Evolutionary conservation across 441 rosid species (phyloP).

Genomic region (Cnidoscolus chayamansa): DNA sequence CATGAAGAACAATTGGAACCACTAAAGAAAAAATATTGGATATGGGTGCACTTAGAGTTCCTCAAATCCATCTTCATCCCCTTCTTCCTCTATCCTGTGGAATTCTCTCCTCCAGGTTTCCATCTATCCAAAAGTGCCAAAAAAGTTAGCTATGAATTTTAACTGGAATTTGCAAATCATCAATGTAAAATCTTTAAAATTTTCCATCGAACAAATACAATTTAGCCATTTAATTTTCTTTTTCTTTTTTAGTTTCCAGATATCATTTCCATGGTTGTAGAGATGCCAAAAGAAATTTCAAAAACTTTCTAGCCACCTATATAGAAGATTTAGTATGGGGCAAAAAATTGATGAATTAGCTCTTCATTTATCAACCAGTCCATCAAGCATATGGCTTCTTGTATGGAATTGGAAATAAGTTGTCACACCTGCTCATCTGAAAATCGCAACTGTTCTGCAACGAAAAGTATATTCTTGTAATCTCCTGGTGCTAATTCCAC

Average conservation of each 20-base stretch:
- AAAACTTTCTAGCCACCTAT: neutral
- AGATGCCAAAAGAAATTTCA: neutral
- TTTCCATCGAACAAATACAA: neutral
- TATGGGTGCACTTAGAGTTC: slow-evolving; percentile 42
- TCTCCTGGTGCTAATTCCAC: slow-evolving; percentile 40
- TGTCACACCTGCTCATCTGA: slow-evolving; percentile 83
- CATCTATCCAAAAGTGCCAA: slow-evolving; percentile 42
- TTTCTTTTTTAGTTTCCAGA: no score
- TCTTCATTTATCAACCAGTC: slow-evolving; percentile 5
- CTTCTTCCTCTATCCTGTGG: slow-evolving; percentile 77
- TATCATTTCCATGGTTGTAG: neutral
- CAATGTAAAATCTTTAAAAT: neutral
- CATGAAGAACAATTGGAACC: neutral
- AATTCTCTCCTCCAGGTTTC: slow-evolving; percentile 76
- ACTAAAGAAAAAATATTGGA: neutral
- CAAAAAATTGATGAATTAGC: neutral
- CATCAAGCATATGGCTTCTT: slow-evolving; percentile 4
- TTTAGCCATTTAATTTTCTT: neutral
- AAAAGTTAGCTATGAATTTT: neutral
- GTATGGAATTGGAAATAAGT: slow-evolving; percentile 12
- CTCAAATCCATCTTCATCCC: slow-evolving; percentile 92
- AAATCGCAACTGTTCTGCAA: slow-evolving; percentile 70
- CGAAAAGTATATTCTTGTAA: slow-evolving; percentile 50
- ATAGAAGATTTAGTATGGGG: neutral
- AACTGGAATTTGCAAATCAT: neutral